Base-by-base conservation (phyloP, 192 early-diverging fungal species). In the Lunasporangiospora selenospora region DNA sequence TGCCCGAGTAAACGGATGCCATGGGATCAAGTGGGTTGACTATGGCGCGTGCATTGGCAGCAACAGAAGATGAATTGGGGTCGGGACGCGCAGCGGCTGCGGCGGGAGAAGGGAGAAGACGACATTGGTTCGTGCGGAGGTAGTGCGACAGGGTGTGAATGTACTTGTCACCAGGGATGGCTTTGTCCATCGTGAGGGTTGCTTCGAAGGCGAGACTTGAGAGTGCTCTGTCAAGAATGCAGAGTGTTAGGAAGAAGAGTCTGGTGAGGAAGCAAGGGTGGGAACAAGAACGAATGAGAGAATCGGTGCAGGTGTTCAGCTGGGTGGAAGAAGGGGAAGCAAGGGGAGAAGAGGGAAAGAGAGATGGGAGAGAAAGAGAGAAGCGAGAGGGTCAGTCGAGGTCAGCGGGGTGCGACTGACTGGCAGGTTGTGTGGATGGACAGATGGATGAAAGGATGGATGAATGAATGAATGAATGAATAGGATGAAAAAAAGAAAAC, bases 91-190 rank as follows among this genome's bases (percentile, higher is more conserved):
- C 44, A 34, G 65, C 29, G 39, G 58, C 24, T 46, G 77, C 27
- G 46, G 29, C 66, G 16, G 29, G 49, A 29, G 51, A 26, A 55
- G 60, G 33, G 15, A 59, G 7, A 26, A 85, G 60, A 40, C 66
- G 37, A n/a, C 65, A 48, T 44, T 83, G 77, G 59, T 85, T 85
- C 1, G 80, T 53, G 42, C 76, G 81, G 11, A 85, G 53, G 54
- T 83, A 83, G 30, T 85, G 84, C 21, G 80, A 73, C 9, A 85
- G 57, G 7, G 81, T 85, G 43, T 81, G 80, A 31, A 85, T 58
- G 56, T 78, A 85, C 49, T 78, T 66, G 48, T 85, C 84, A 44
- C 80, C 77, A 38, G 62, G 49, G 44, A 81, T 73, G 60, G 69
- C 54, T 11, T 53, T 73, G 27, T 73, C 69, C 48, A 58, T 53